A percentile compares a stretch with the other conserved stretches of the same genome.
phyloP scores from a whole-genome alignment of 2,329 filamentous ascomycete genomes.

The Emericellopsis atlantica region DNA sequence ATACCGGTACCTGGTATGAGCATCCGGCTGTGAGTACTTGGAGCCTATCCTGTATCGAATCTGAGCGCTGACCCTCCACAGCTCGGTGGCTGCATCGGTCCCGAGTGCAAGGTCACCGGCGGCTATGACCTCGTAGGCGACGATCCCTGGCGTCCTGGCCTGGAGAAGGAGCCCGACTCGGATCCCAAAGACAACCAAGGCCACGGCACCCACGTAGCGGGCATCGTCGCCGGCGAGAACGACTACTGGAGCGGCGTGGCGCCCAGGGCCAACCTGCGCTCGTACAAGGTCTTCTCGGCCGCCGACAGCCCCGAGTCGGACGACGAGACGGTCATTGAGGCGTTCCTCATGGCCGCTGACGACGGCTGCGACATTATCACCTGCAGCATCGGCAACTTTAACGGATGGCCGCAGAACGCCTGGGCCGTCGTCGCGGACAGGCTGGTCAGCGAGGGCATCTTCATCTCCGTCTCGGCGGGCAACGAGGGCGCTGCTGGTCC shows the following conservation, averaged over 20 bases:
- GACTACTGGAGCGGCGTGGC: slow-evolving; percentile 14
- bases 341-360: slow-evolving; percentile 19
- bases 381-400: slow-evolving; percentile 13
- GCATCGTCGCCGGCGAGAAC: slow-evolving; percentile 15
- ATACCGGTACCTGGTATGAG: slow-evolving; percentile 11
- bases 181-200: slow-evolving; percentile 13
- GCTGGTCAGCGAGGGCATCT: slow-evolving; percentile 21
- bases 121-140: slow-evolving; percentile 12
- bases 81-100: slow-evolving; percentile 12
- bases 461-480: slow-evolving; percentile 28
- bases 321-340: slow-evolving; percentile 18
- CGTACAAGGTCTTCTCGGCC: slow-evolving; percentile 13
- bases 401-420: slow-evolving; percentile 15
- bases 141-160: neutral
- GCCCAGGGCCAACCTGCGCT: slow-evolving; percentile 12
- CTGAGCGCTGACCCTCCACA: slow-evolving; percentile 1
- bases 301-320: slow-evolving; percentile 7
- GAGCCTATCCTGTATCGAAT: neutral
- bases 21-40: slow-evolving; percentile 6
- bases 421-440: slow-evolving; percentile 16
- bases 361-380: slow-evolving; percentile 19
- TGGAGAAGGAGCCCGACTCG: slow-evolving; percentile 7
- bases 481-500: slow-evolving; percentile 27
- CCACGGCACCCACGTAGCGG: slow-evolving; percentile 17
- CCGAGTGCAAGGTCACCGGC: slow-evolving; percentile 11